Base-by-base conservation (phyloP, 2,329 filamentous ascomycete species). In the Colletotrichum endophyticum region DNA sequence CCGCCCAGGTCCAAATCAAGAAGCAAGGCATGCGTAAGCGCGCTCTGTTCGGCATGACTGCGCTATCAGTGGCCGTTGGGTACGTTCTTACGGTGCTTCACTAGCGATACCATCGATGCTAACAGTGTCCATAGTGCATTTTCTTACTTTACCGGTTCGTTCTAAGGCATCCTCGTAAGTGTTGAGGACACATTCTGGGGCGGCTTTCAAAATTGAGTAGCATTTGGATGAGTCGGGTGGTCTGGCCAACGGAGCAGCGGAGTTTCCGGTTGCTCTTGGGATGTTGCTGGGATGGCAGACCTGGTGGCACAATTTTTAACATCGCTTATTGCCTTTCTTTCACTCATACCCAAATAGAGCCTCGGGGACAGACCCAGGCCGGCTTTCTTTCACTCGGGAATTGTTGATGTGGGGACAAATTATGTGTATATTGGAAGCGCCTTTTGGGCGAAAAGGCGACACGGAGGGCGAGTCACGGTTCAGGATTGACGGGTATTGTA, bases 1-100 rank as follows among this genome's bases (percentile, higher is more conserved):
- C 44, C n/a, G 44, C 57, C 15, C 44, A 27, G 13, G 91, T 94
- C 61, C 94, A 97, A 85, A 84, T 98, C 79, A 94, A 94, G 85
- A 96, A 95, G 87, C 94, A 98, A 86, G 94, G 93, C 82, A 95
- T 98, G 79, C 94, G 95, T 86, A 95, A 93, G 85, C 92, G 96
- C 82, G 95, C 97, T 63, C 88, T 98, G 77, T 90, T 98, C 78
- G 96, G 97, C 75, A 91, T 99, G 70, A 95, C 94, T 78, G 95
- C 95, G 74, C 70, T 76, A 27, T 97, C 95, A 63, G 90, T 98
- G 84, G 95, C 95, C 73, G 91, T 98, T 84, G 96, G 96, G 97
- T 99, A 63, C 22, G 69, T 62, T 9, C 44, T 15, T 62, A 6
- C 12, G 16, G 13, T 44, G 28, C 28, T 39, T 36, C 8, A 16